These are phyloP conservation scores for Vararia minispora DNA, from an alignment of 768 basidiomycete species.

Conservation along the genomic window DNA sequence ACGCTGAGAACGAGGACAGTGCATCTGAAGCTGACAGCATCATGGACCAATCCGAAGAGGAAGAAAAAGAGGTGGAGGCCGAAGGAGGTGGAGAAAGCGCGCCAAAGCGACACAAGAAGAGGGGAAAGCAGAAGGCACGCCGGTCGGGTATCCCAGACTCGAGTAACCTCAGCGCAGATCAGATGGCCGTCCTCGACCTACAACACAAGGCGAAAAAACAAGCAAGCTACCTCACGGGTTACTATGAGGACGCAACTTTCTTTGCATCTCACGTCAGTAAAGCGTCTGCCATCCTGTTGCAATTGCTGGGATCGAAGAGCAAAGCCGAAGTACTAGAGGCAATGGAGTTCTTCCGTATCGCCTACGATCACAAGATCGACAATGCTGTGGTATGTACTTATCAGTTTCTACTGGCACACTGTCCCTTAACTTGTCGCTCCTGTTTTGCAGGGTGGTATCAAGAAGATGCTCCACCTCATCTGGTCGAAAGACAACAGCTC, in stretches of 20 bases:
- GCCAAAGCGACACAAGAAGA: conserved; percentile 25
- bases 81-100: conserved; percentile 6
- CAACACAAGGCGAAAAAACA: too few relatives aligned
- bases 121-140: conserved; percentile 54
- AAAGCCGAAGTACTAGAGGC: conserved; percentile 76
- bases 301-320: conserved; percentile 77
- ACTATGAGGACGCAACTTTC: too few relatives aligned
- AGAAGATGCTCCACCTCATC: conserved; percentile 93
- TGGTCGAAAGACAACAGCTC: conserved; percentile 91
- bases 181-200: too few relatives aligned
- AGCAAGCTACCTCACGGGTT: too few relatives aligned
- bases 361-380: conserved; percentile 71
- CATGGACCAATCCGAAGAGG: conserved; percentile 26
- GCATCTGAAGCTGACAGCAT: conserved; percentile 27
- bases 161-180: too few relatives aligned
- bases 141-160: too few relatives aligned
- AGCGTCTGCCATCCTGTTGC: conserved; percentile 51
- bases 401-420: too few relatives aligned
- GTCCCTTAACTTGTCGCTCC: background rate
- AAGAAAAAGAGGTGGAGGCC: conserved; percentile 19
- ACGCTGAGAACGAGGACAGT: conserved; percentile 27
- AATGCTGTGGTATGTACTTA: conserved; percentile 50
- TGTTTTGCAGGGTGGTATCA: conserved; percentile 61
- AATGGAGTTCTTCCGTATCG: conserved; percentile 83
- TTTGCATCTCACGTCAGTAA: too few relatives aligned